Evolutionary conservation across 2,329 filamentous ascomycete species (phyloP).

Genomic region (Davidsoniella neocaledoniae): DNA sequence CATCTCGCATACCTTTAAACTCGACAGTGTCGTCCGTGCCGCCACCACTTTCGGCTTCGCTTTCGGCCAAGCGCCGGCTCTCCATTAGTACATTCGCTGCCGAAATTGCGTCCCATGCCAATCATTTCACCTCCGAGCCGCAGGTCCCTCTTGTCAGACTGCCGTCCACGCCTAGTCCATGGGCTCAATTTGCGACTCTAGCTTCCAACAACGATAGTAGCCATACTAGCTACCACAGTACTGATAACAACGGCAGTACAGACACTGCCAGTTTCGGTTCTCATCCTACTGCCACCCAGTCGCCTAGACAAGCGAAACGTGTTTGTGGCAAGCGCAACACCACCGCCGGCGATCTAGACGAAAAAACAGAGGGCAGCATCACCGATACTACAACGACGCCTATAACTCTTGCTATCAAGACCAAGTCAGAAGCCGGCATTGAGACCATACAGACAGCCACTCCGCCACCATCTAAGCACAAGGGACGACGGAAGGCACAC

Average conservation of each 20-base stretch:
- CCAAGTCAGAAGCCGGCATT: not conserved
- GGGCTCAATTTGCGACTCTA: not conserved
- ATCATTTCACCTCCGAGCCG: constrained; percentile 38
- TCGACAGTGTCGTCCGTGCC: no score
- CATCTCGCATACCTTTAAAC: not conserved
- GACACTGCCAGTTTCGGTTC: no score
- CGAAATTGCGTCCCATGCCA: constrained; percentile 43
- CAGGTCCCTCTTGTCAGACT: constrained; percentile 44
- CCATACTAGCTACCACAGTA: no score
- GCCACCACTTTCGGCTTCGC: constrained; percentile 25
- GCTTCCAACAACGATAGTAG: no score
- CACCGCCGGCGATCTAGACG: constrained; percentile 4
- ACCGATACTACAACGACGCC: not conserved
- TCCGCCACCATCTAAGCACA: constrained; percentile 40
- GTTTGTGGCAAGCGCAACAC: not conserved
- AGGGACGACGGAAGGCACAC: constrained; percentile 20
- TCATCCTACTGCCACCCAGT: not conserved
- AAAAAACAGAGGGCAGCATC: no score
- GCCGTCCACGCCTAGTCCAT: constrained; percentile 33
- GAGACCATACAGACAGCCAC: constrained; percentile 34
- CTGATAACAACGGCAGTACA: no score
- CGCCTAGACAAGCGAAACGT: not conserved
- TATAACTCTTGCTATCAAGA: not conserved
- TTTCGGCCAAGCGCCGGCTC: constrained; percentile 7
- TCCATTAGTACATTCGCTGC: constrained; percentile 23